Evolutionary conservation across 768 basidiomycete species (phyloP).

Genomic region (Gymnopilus dilepis): DNA sequence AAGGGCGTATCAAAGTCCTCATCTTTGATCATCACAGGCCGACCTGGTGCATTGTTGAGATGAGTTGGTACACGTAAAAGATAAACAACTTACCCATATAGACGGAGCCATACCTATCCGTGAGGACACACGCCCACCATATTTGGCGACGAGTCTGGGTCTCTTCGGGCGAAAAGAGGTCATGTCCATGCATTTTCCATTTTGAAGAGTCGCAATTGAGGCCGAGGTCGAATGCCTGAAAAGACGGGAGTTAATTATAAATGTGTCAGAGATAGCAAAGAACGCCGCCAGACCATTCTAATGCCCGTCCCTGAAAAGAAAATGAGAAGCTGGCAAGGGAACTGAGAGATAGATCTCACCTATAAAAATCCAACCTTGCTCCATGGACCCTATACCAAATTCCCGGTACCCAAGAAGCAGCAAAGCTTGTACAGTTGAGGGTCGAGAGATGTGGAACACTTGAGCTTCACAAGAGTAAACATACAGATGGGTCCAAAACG

Average conservation of each 20-base stretch:
- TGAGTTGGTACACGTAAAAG: slow-evolving; percentile 7
- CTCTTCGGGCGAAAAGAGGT: slow-evolving; percentile 68
- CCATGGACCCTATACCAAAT: slow-evolving; percentile 83
- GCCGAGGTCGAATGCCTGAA: slow-evolving; percentile 79
- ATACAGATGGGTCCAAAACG: slow-evolving; percentile 6
- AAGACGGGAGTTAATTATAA: slow-evolving; percentile 9
- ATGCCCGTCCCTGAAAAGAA: slow-evolving; percentile 31
- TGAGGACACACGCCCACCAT: slow-evolving; percentile 79
- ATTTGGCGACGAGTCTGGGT: slow-evolving; percentile 75
- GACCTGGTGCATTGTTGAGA: slow-evolving; percentile 45
- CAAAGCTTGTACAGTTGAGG: slow-evolving; percentile 81
- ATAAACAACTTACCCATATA: slow-evolving; percentile 62
- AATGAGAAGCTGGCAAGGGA: slow-evolving; percentile 10
- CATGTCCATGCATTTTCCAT: slow-evolving; percentile 69
- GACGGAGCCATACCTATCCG: slow-evolving; percentile 74
- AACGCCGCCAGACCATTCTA: slow-evolving; percentile 30
- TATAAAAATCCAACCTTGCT: slow-evolving; percentile 85
- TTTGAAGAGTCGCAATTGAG: slow-evolving; percentile 78
- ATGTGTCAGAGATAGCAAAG: slow-evolving; percentile 6
- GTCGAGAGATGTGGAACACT: slow-evolving; percentile 68
- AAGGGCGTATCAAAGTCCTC: slow-evolving; percentile 71
- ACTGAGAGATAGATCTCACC: slow-evolving; percentile 44
- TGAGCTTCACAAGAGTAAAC: slow-evolving; percentile 45
- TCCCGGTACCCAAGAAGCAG: slow-evolving; percentile 83
- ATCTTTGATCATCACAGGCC: slow-evolving; percentile 71